phyloP scores from a whole-genome alignment of 2,329 filamentous ascomycete genomes.

The Pyrenochaeta sp. region DNA sequence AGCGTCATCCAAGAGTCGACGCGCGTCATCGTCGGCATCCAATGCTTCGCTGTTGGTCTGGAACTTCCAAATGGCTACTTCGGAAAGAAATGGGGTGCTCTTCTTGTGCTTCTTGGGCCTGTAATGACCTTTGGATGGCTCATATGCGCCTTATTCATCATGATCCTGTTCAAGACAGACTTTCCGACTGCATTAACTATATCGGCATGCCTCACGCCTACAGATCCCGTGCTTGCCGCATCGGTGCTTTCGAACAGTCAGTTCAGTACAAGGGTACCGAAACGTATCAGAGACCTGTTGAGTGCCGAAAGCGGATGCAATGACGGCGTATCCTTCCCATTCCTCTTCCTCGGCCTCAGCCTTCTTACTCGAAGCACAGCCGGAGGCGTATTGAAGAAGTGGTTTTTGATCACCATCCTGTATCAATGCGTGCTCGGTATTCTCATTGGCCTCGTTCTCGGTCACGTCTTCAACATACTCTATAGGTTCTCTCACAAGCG shows the following conservation, averaged over 20 bases:
- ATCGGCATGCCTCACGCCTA: conserved; percentile 64
- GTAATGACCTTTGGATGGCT: conserved; percentile 62
- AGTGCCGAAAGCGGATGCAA: conserved; percentile 65
- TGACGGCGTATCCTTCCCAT: conserved; percentile 65
- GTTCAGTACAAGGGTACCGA: conserved; percentile 62
- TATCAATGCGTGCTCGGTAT: conserved; percentile 64
- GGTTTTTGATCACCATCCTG: conserved; percentile 62
- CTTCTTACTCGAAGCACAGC: conserved; percentile 52
- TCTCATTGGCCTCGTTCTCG: conserved; percentile 58
- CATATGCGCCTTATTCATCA: conserved; percentile 58
- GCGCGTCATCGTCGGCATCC: conserved; percentile 57
- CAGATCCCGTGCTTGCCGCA: conserved; percentile 65
- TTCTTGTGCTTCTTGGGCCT: conserved; percentile 59
- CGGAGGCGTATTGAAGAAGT: conserved; percentile 58
- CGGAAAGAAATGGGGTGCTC: conserved; percentile 60
- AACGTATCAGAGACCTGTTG: conserved; percentile 60
- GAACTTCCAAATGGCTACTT: conserved; percentile 57
- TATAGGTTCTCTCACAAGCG: conserved; percentile 58
- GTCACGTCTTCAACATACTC: conserved; percentile 57
- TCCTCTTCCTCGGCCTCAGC: conserved; percentile 63
- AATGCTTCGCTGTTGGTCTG: conserved; percentile 50
- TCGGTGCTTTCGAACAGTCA: conserved; percentile 62
- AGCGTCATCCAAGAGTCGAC: conserved; percentile 53
- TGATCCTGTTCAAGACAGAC: conserved; percentile 57
- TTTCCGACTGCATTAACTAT: conserved; percentile 60